Evolutionary conservation across 2,329 filamentous ascomycete species (phyloP).

Genomic region (Colletotrichum horii): DNA sequence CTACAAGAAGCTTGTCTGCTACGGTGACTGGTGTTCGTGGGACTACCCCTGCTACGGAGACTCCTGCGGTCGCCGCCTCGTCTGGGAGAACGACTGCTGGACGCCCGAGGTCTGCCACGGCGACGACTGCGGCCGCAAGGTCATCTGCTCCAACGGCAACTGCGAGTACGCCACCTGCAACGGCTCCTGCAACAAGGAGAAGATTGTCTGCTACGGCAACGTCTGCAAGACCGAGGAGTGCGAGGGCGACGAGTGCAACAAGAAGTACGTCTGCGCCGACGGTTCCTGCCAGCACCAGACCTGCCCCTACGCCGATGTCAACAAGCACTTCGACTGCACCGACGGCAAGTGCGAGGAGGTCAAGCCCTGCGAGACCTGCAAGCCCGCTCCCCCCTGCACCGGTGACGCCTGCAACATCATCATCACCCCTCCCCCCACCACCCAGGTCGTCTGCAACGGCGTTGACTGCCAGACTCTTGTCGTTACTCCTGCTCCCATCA

Average conservation of each 20-base stretch:
- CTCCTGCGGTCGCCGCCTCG: conserved; percentile 21
- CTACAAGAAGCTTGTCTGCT: conserved; percentile 37
- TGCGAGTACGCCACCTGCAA: neutral
- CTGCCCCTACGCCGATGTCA: conserved; percentile 25
- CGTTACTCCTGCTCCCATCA: neutral
- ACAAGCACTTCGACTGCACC: conserved; percentile 38
- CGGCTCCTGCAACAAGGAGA: conserved; percentile 11
- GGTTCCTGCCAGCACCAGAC: conserved; percentile 30
- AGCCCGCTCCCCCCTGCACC: conserved; percentile 29
- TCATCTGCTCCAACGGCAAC: conserved; percentile 6
- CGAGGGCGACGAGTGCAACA: conserved; percentile 30
- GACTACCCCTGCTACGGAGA: conserved; percentile 31
- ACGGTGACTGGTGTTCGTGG: conserved; percentile 35
- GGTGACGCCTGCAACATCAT: conserved; percentile 35
- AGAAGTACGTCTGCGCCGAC: conserved; percentile 28
- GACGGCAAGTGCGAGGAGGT: conserved; percentile 33
- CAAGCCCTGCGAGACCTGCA: conserved; percentile 33
- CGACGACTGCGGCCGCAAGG: conserved; percentile 16
- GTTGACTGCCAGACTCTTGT: conserved; percentile 28
- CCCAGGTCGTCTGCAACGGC: conserved; percentile 29
- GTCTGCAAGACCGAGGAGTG: conserved; percentile 34
- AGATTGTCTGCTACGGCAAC: conserved; percentile 17
- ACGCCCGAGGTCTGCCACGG: conserved; percentile 6
- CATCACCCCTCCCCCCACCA: conserved; percentile 26
- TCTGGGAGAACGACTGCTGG: conserved; percentile 20